A percentile compares a stretch with the other conserved stretches of the same genome.
phyloP scores from a whole-genome alignment of 2,329 filamentous ascomycete genomes.

The Penicillium expansum region DNA sequence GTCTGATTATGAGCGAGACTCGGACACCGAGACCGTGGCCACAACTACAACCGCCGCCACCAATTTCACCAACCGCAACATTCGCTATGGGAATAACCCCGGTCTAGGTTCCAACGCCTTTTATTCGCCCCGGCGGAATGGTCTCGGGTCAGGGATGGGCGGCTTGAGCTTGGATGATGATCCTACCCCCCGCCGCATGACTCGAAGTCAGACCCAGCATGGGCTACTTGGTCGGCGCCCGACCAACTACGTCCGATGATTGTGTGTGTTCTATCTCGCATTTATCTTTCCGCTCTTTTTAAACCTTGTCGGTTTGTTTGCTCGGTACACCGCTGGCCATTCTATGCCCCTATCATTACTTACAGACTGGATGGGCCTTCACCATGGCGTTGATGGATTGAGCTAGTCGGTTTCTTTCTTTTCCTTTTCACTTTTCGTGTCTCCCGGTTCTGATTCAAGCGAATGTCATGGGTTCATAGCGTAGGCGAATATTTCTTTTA shows the following conservation, averaged over 20 bases:
- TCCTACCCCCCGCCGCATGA: conserved; percentile 32
- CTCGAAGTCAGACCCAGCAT: conserved; percentile 36
- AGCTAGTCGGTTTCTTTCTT: not conserved
- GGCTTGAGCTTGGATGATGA: conserved; percentile 36
- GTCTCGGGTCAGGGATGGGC: conserved; percentile 34
- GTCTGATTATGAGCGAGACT: conserved; percentile 36
- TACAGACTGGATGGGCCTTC: not conserved
- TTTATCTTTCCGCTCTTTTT: not conserved
- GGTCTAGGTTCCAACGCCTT: conserved; percentile 18
- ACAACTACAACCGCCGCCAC: conserved; percentile 34
- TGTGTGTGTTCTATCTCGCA: not conserved
- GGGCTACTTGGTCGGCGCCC: conserved; percentile 18
- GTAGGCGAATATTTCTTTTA: conserved; percentile 10
- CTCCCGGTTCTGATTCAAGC: conserved; percentile 2
- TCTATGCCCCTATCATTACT: not conserved
- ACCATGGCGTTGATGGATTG: not conserved
- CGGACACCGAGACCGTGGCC: conserved; percentile 38
- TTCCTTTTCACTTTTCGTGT: conserved; percentile 2
- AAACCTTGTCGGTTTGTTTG: not conserved
- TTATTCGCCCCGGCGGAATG: conserved; percentile 32
- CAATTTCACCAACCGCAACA: conserved; percentile 36
- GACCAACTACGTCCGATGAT: conserved; percentile 18
- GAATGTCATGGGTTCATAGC: conserved; percentile 16
- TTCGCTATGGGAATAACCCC: conserved; percentile 32
- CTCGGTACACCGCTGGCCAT: not conserved